phyloP scores from a whole-genome alignment of 2,329 filamentous ascomycete species.

The Parafenestella ontariensis region DNA sequence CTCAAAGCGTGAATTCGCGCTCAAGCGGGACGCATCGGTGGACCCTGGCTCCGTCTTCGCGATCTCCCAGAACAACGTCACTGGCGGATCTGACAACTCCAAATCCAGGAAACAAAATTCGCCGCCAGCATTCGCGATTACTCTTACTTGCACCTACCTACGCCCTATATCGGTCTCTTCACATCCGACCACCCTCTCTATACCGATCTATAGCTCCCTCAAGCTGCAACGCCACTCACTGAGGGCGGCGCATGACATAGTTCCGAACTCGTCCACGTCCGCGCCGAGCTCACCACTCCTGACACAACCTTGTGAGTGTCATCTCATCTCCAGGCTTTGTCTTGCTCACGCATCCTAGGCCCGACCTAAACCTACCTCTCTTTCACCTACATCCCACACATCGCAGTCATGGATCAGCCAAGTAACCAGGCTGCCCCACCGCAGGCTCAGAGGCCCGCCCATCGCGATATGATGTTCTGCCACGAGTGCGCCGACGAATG shows the following conservation, averaged over 20 bases:
- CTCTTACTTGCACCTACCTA: constrained; percentile 1
- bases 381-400: constrained; percentile 4
- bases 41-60: constrained; percentile 26
- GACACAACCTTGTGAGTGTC: constrained; percentile 24
- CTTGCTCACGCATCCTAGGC: constrained; percentile 10
- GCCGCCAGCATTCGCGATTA: constrained; percentile 23
- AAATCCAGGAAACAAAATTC: constrained; percentile 26
- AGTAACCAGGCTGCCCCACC: constrained; percentile 20
- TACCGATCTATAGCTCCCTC: constrained; percentile 18
- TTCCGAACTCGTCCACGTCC: constrained; percentile 11
- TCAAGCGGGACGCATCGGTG: constrained; percentile 18
- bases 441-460: constrained; percentile 28
- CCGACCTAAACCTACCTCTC: constrained; percentile 3
- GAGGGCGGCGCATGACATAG: constrained; percentile 35
- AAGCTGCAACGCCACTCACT: constrained; percentile 23
- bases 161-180: neutral
- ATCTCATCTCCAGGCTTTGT: neutral
- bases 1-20: constrained; percentile 1
- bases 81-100: constrained; percentile 16
- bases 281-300: constrained; percentile 19
- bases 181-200: neutral
- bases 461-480: constrained; percentile 79
- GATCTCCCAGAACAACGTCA: constrained; percentile 37
- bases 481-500: constrained; percentile 83
- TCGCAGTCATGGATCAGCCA: constrained; percentile 33